Percentiles rank a stretch among this genome's conserved stretches.
Evolutionary conservation across 2,329 filamentous ascomycete species (phyloP).

Genomic region (Bertia moriformis): DNA sequence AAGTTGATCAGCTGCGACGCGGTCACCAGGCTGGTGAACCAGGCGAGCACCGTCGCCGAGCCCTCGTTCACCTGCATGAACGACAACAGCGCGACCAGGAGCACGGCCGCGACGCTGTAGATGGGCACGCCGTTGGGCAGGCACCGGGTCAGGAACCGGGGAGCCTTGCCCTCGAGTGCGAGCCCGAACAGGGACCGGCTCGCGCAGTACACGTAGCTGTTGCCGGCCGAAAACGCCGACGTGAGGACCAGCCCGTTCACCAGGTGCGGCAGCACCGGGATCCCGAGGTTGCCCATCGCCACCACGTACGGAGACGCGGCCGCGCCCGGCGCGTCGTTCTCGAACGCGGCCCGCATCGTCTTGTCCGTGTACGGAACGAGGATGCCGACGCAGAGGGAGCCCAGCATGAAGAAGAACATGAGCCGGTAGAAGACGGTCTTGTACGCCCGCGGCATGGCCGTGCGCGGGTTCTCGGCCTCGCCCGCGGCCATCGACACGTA

Average conservation of each 20-base stretch:
- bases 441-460: constrained; percentile 58
- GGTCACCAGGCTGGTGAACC: constrained; percentile 45
- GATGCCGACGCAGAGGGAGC: constrained; percentile 58
- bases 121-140: constrained; percentile 37
- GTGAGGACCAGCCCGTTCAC: constrained; percentile 61
- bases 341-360: constrained; percentile 28
- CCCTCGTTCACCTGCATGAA: constrained; percentile 37
- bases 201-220: constrained; percentile 12
- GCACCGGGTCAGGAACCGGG: constrained; percentile 26
- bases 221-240: constrained; percentile 30
- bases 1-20: constrained; percentile 45
- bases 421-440: constrained; percentile 70
- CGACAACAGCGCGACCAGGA: constrained; percentile 41
- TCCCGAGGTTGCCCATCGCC: constrained; percentile 52
- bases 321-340: constrained; percentile 42
- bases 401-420: constrained; percentile 62
- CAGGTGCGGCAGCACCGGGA: constrained; percentile 50
- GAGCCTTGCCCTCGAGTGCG: constrained; percentile 27
- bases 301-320: constrained; percentile 55
- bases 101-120: constrained; percentile 37
- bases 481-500: constrained; percentile 49
- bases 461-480: constrained; percentile 57
- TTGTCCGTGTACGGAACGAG: constrained; percentile 55
- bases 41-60: constrained; percentile 39
- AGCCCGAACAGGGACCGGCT: constrained; percentile 12